Evolutionary conservation across 177 flowering plant species (phyloP), one percentile per base, ranked within the genome.

Genomic region (Telopea speciosissima): DNA sequence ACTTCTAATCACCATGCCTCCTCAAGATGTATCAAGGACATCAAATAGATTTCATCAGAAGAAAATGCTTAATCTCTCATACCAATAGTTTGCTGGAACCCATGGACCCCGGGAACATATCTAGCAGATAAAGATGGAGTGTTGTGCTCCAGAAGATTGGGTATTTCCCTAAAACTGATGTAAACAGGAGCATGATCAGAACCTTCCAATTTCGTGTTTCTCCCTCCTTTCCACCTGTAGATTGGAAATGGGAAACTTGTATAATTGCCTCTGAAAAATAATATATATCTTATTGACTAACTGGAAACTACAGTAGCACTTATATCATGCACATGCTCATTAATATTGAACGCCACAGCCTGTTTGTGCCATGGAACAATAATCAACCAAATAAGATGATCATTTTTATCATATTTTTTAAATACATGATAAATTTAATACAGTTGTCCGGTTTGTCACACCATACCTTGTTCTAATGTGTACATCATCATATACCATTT

Each of bases 121-220:
- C 99, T 87, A 54, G 94, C 79, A 78, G 98, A 87, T 66, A 93
- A 78, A 64, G 88, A 74, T 59, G 99, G 99, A 68, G 97, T 89
- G 78, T 74, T 86, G 76, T 95, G 99, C 64, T 70, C 62, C 12
- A 75, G 73, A 65, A 86, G 67, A 73, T 77, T 83, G 71, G 94
- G 85, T 22, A 95, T 81, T 36, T 82, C 90, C n/a, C 12, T 72
- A 45, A 95, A 79, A 73, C 77, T 82, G 68, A 81, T 67, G 79
- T 40, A 93, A 65, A 93, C 99, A 66, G 98, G 99, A 74, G 76
- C 95, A 82, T 96, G 99, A 81, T 93, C 98, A 63, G 99, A 96
- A 63, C 98, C 98, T 82, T 96, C 96, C 71, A 90, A 72, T 75
- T 87, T 93, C 36, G 77, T 69, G 67, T 75, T 81, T 83, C 75